phyloP scores from a whole-genome alignment of 2,329 filamentous ascomycete species.

The Fonsecaea pugnacius region DNA sequence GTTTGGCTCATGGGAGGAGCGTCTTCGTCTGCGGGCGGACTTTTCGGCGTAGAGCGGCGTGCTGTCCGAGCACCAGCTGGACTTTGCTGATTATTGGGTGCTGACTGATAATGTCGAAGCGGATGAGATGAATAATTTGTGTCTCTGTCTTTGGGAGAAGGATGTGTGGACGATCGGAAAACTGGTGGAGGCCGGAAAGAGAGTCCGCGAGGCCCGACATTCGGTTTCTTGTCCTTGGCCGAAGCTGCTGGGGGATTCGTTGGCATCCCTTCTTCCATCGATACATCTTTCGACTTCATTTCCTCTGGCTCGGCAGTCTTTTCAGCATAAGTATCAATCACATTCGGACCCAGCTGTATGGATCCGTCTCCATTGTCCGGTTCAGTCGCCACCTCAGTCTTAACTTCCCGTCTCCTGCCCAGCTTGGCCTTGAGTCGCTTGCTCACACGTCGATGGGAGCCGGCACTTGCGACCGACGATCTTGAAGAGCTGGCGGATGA shows the following conservation, averaged over 20 bases:
- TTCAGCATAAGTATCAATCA: constrained; percentile 16
- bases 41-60: constrained; percentile 16
- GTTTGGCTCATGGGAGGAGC: constrained; percentile 70
- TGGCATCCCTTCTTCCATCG: constrained; percentile 1
- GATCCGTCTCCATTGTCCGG: constrained; percentile 56
- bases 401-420: constrained; percentile 26
- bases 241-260: constrained; percentile 6
- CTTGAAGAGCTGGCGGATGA: constrained; percentile 50
- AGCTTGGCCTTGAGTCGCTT: constrained; percentile 48
- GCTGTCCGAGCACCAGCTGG: neutral
- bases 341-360: neutral
- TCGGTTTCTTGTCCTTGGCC: constrained; percentile 20
- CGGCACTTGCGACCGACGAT: constrained; percentile 24
- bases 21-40: constrained; percentile 10
- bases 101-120: constrained; percentile 54
- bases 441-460: constrained; percentile 57
- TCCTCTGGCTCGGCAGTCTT: constrained; percentile 25
- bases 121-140: constrained; percentile 4
- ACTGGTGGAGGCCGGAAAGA: constrained; percentile 34
- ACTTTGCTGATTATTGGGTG: constrained; percentile 56
- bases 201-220: constrained; percentile 21
- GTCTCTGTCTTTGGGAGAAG: constrained; percentile 7
- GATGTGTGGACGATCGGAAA: constrained; percentile 30
- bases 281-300: constrained; percentile 4
- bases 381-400: constrained; percentile 61